These are phyloP conservation scores for Ophiocordyceps sinensis DNA, from an alignment of 2,329 filamentous ascomycete genomes.

Conservation along the genomic window DNA sequence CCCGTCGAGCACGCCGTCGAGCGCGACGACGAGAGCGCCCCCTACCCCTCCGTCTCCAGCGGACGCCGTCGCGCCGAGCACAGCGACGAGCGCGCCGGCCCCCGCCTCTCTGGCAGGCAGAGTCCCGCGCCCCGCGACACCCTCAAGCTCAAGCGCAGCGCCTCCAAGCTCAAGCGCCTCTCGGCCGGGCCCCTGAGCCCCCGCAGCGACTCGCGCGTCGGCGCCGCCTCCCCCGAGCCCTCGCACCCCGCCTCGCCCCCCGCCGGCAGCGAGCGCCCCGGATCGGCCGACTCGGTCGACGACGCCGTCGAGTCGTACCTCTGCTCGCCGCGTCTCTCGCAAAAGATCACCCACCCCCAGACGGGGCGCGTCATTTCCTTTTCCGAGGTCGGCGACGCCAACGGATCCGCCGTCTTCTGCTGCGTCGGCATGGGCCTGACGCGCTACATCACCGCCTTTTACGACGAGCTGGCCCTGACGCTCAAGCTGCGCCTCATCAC, in stretches of 20 bases:
- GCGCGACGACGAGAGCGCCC: slow-evolving; percentile 48
- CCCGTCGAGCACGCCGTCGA: slow-evolving; percentile 8
- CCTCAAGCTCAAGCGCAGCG: slow-evolving; percentile 36
- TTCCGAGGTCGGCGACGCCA: slow-evolving; percentile 86
- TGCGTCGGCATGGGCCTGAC: slow-evolving; percentile 97
- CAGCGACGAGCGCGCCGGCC: slow-evolving; percentile 29
- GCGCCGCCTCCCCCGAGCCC: slow-evolving; percentile 12
- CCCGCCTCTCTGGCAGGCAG: slow-evolving; percentile 31
- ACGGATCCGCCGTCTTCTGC: slow-evolving; percentile 85
- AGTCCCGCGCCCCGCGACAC: slow-evolving; percentile 32
- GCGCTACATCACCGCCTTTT: slow-evolving; percentile 90
- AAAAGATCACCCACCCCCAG: slow-evolving; percentile 74
- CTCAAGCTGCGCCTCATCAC: slow-evolving; percentile 84
- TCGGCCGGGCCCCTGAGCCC: slow-evolving; percentile 33
- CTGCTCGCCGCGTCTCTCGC: slow-evolving; percentile 67
- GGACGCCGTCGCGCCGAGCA: slow-evolving; percentile 35
- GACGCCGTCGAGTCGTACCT: slow-evolving; percentile 78
- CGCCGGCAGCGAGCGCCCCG: slow-evolving; percentile 50
- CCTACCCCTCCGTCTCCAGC: slow-evolving; percentile 54
- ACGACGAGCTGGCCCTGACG: slow-evolving; percentile 84
- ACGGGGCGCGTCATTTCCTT: slow-evolving; percentile 85
- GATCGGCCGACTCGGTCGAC: slow-evolving; percentile 75
- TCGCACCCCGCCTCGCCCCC: slow-evolving; percentile 16
- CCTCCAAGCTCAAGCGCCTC: slow-evolving; percentile 42
- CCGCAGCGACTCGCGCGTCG: slow-evolving; percentile 20